Base-by-base conservation (phyloP, 495 filamentous ascomycete genomes). In the Tuber melanosporum region DNA sequence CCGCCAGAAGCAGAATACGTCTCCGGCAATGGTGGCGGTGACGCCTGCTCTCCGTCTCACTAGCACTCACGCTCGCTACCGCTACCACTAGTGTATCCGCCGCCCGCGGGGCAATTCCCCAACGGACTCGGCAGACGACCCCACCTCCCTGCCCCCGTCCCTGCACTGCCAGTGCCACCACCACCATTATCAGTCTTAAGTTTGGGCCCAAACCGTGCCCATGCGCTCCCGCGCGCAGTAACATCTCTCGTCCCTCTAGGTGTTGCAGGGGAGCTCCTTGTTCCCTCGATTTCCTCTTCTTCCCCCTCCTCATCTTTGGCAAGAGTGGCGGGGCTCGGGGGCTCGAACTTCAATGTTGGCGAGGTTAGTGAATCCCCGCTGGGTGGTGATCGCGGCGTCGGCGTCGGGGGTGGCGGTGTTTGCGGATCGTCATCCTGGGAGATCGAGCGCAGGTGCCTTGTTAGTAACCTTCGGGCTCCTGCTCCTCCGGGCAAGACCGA, bases 101-200 rank as follows among this genome's bases (percentile, higher is more conserved):
- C n/a, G 22, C 52, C 52, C n/a, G n/a, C 70, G 32, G 66, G 76
- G 47, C 12, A 47, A 66, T 71, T 77, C 9, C 75, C 76, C 36
- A 82, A 70, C 19, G 81, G 81, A 69, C 80, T 85, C 19, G 84
- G 84, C 41, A 79, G 47, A 15, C 77, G 76, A 43, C 80, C 70
- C 74, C 78, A 83, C 47, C 74, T 70, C 17, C 72, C 72, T 12
- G 17, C 5, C 47, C 75, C 74, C 42, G 75, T 73, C 41, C 62
- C 70, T 76, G 22, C 52, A 26, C 22, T 3, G 4, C 8, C 52
- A 2, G 52, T 4, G 3, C 52, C 47, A 52, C 47, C 20, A 22
- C 9, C n/a, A 22, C 1, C 52, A 10, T 57, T 57, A 57, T 81
- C 82, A 0, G 77, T 77, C 42, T 73, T 76, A 45, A 83, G 52